These are phyloP conservation scores for Zopfia rhizophila DNA, from an alignment of 2,329 filamentous ascomycete genomes.

Conservation along the genomic window DNA sequence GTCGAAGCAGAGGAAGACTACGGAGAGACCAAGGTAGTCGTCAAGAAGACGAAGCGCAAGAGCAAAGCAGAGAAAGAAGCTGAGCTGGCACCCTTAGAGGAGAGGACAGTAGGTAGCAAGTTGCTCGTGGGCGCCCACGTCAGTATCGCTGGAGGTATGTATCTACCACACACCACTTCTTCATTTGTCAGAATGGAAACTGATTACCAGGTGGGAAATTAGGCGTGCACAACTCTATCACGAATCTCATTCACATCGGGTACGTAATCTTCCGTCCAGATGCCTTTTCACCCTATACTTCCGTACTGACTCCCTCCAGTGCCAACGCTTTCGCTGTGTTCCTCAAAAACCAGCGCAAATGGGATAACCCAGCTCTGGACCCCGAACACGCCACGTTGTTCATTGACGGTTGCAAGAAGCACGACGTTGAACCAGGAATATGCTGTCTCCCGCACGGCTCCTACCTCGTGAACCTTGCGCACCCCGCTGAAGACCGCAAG, in stretches of 20 bases:
- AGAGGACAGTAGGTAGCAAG: slow-evolving; percentile 75
- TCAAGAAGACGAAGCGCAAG: slow-evolving; percentile 37
- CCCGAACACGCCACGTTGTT: slow-evolving; percentile 76
- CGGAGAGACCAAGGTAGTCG: slow-evolving; percentile 5
- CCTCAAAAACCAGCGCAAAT: slow-evolving; percentile 95
- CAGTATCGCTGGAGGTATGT: slow-evolving; percentile 82
- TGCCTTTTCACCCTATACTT: neutral
- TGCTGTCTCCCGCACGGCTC: slow-evolving; percentile 91
- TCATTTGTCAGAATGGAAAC: slow-evolving; percentile 8
- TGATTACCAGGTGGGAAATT: slow-evolving; percentile 22
- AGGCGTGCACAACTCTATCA: slow-evolving; percentile 90
- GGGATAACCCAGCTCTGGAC: slow-evolving; percentile 82
- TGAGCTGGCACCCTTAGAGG: slow-evolving; percentile 71
- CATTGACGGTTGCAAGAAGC: slow-evolving; percentile 71
- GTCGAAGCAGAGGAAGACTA: slow-evolving; percentile 18
- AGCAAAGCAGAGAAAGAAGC: slow-evolving; percentile 65
- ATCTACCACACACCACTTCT: slow-evolving; percentile 3
- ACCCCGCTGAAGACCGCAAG: slow-evolving; percentile 81
- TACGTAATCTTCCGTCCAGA: slow-evolving; percentile 36
- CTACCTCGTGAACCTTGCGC: slow-evolving; percentile 95
- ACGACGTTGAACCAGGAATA: slow-evolving; percentile 77
- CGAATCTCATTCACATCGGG: slow-evolving; percentile 80
- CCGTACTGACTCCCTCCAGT: slow-evolving; percentile 53
- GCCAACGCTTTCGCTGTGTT: slow-evolving; percentile 95
- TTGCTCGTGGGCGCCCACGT: slow-evolving; percentile 95